phyloP scores from a whole-genome alignment of 2,329 filamentous ascomycete species.

The Venturia aucupariae region DNA sequence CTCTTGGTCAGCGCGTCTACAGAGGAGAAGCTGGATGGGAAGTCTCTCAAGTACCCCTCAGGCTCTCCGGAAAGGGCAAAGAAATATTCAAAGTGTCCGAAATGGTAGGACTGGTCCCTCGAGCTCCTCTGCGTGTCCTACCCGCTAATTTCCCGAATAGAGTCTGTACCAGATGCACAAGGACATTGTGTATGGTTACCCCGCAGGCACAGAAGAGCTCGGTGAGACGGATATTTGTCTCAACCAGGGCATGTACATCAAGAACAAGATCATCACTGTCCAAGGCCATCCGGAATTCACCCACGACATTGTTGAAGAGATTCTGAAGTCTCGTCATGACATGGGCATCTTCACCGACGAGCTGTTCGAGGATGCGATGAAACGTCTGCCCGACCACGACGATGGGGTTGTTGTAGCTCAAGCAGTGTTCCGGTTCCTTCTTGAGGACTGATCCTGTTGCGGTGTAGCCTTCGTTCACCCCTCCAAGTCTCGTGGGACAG shows the following conservation, averaged over 20 bases:
- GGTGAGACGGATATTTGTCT: slow-evolving; percentile 57
- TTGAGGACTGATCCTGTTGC: slow-evolving; percentile 37
- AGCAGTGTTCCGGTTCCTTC: slow-evolving; percentile 68
- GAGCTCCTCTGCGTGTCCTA: background rate
- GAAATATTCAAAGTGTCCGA: slow-evolving; percentile 60
- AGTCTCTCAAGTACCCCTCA: slow-evolving; percentile 60
- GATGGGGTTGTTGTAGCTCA: slow-evolving; percentile 69
- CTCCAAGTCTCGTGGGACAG: background rate
- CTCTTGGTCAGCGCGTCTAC: slow-evolving; percentile 58
- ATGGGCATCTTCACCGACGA: slow-evolving; percentile 62
- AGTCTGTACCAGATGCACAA: slow-evolving; percentile 79
- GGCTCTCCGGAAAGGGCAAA: slow-evolving; percentile 60
- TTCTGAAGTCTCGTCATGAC: slow-evolving; percentile 55
- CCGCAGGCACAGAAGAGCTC: slow-evolving; percentile 51
- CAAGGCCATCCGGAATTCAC: slow-evolving; percentile 86
- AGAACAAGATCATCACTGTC: slow-evolving; percentile 59
- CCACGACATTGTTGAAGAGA: slow-evolving; percentile 57
- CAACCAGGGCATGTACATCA: slow-evolving; percentile 71
- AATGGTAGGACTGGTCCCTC: slow-evolving; percentile 37
- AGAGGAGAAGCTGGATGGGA: slow-evolving; percentile 69
- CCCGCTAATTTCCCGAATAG: slow-evolving; percentile 29
- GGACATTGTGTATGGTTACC: slow-evolving; percentile 61
- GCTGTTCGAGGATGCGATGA: slow-evolving; percentile 58
- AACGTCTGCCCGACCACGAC: slow-evolving; percentile 56
- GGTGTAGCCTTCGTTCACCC: background rate